These are phyloP conservation scores for Phialophora expanda DNA, from an alignment of 2,329 filamentous ascomycete species.

Conservation along the genomic window DNA sequence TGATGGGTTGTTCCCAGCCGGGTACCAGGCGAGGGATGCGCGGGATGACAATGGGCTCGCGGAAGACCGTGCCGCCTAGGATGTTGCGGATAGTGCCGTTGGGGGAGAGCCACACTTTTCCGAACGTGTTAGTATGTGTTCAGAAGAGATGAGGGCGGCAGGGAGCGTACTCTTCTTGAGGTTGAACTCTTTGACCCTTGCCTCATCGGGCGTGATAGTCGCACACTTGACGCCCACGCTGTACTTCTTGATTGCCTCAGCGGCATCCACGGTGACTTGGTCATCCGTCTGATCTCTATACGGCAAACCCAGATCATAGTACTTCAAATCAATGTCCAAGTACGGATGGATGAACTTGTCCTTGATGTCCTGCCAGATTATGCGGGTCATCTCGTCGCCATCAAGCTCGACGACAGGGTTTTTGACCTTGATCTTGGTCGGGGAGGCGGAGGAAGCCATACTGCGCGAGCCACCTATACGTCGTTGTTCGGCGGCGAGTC, in stretches of 20 bases:
- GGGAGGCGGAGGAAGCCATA: constrained; percentile 49
- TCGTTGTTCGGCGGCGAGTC: constrained; percentile 35
- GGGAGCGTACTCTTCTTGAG: constrained; percentile 86
- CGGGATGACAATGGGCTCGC: constrained; percentile 96
- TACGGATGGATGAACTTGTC: constrained; percentile 73
- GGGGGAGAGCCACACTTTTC: constrained; percentile 91
- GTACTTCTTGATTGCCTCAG: constrained; percentile 99
- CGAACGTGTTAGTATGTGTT: constrained; percentile 21
- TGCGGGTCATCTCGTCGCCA: constrained; percentile 92
- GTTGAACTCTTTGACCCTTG: constrained; percentile 95
- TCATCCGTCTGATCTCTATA: constrained; percentile 97
- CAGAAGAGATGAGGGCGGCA: constrained; percentile 9
- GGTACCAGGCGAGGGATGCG: constrained; percentile 90
- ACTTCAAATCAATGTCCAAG: constrained; percentile 97
- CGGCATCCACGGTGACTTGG: constrained; percentile 91
- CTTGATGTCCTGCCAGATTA: constrained; percentile 99
- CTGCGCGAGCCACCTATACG: constrained; percentile 46
- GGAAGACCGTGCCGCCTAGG: constrained; percentile 94
- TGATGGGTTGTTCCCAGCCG: constrained; percentile 98
- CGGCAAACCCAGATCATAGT: constrained; percentile 91
- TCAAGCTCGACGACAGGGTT: constrained; percentile 98
- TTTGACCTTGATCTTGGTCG: constrained; percentile 97
- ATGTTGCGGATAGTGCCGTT: constrained; percentile 82
- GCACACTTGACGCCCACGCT: constrained; percentile 98
- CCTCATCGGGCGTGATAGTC: constrained; percentile 98